Conservation (phyloP, 306 rosid species). For the Vicia sativa region DNA sequence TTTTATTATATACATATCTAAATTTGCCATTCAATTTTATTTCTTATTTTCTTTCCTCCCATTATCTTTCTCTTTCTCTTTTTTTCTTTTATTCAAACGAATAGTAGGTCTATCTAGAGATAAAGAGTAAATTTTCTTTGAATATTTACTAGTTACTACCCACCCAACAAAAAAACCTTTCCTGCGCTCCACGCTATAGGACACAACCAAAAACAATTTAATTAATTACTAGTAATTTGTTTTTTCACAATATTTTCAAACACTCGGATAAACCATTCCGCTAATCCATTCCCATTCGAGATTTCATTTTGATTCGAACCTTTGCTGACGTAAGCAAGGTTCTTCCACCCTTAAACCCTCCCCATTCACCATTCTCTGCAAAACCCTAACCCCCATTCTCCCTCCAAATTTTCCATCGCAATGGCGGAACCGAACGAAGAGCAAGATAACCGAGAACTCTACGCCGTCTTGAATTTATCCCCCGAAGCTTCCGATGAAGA, state of each 20-base stretch:
- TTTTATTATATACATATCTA: too few relatives aligned
- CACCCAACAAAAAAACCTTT: not conserved
- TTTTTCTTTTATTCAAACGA: too few relatives aligned
- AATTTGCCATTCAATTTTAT: too few relatives aligned
- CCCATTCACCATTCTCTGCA: conserved; percentile 30
- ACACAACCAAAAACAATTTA: not conserved
- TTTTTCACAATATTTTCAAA: not conserved
- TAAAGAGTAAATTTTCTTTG: too few relatives aligned
- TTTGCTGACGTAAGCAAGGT: conserved; percentile 37
- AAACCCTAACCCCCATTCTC: conserved; percentile 48
- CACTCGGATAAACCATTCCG: not conserved
- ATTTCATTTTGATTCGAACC: conserved; percentile 8
- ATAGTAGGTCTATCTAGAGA: too few relatives aligned
- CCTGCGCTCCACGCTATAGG: not conserved
- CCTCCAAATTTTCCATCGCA: conserved; percentile 16
- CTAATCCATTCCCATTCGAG: too few relatives aligned
- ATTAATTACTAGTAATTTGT: too few relatives aligned
- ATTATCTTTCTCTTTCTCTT: too few relatives aligned
- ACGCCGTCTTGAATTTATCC: conserved; percentile 80
- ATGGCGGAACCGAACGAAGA: conserved; percentile 62
- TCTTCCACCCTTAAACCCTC: conserved; percentile 39
- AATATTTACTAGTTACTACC: too few relatives aligned
- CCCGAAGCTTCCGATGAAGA: conserved; percentile 97
- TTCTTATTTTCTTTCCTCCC: too few relatives aligned
- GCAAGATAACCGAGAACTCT: conserved; percentile 71